Conservation (phyloP, 139 green algal species). For the Tetraselmis chui region DNA sequence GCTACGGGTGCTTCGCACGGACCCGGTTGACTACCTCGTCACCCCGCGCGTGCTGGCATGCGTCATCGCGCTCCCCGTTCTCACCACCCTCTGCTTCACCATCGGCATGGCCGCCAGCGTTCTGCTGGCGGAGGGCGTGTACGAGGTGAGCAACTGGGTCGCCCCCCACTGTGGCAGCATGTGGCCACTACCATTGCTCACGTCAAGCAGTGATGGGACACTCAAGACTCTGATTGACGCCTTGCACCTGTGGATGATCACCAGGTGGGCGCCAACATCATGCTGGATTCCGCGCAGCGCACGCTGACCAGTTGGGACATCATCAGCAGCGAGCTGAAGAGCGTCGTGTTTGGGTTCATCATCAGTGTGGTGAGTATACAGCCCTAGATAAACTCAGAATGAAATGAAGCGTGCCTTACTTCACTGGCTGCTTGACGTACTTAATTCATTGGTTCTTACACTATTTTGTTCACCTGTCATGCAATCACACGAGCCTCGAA, state of each 20-base stretch:
- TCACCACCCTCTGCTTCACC: conserved; percentile 94
- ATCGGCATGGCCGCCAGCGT: conserved; percentile 87
- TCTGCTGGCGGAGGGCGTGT: conserved; percentile 88
- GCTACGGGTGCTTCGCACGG: conserved; percentile 85
- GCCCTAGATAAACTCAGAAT: no score
- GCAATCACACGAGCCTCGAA: no score
- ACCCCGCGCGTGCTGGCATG: conserved; percentile 85
- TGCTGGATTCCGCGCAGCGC: conserved; percentile 82
- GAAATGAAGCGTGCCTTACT: no score
- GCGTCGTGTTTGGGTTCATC: conserved; percentile 86
- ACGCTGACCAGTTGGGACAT: conserved; percentile 84
- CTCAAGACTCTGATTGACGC: no score
- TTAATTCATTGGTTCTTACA: no score
- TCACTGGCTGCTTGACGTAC: no score
- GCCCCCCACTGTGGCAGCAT: no score
- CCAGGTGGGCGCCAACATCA: conserved; percentile 73
- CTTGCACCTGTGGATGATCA: no score
- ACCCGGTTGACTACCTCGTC: conserved; percentile 98
- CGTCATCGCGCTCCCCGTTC: conserved; percentile 85
- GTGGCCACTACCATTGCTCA: no score
- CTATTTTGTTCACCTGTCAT: no score
- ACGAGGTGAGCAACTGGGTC: no score
- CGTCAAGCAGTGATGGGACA: no score
- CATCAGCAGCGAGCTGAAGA: conserved; percentile 82
- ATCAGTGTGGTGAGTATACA: conserved; percentile 58